Conservation (phyloP, 352 stramenopile species). For the Phytophthora pistaciae region DNA sequence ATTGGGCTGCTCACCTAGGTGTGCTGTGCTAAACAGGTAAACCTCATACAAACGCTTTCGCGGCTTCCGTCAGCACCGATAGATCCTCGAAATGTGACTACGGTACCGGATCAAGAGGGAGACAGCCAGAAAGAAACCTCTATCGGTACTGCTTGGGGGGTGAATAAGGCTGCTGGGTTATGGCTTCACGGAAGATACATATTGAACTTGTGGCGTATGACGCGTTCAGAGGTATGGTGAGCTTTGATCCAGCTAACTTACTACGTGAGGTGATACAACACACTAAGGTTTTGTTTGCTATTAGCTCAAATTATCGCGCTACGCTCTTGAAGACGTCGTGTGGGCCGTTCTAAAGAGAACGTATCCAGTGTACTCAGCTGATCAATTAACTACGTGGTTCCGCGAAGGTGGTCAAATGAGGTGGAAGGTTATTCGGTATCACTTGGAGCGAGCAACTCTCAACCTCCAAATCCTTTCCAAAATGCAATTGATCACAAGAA, state of each 20-base stretch:
- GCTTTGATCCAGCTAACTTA: background rate
- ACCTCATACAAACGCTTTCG: slow-evolving; percentile 75
- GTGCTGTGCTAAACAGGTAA: slow-evolving; percentile 57
- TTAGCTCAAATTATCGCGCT: slow-evolving; percentile 86
- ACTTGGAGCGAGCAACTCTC: slow-evolving; percentile 49
- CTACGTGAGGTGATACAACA: background rate
- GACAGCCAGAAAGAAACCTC: slow-evolving; percentile 50
- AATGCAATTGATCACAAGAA: slow-evolving; percentile 89
- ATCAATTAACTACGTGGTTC: slow-evolving; percentile 75
- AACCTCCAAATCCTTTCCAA: slow-evolving; percentile 84
- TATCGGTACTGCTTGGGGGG: slow-evolving; percentile 79
- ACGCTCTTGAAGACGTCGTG: slow-evolving; percentile 85
- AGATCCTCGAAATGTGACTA: slow-evolving; percentile 58
- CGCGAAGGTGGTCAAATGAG: slow-evolving; percentile 39
- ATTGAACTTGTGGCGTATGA: slow-evolving; percentile 94
- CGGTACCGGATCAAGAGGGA: slow-evolving; percentile 28
- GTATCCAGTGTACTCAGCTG: slow-evolving; percentile 66
- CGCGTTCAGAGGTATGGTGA: slow-evolving; percentile 76
- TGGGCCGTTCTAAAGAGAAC: slow-evolving; percentile 69
- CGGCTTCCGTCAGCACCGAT: slow-evolving; percentile 62
- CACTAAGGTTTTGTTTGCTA: background rate
- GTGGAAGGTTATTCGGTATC: slow-evolving; percentile 71
- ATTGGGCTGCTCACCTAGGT: slow-evolving; percentile 3
- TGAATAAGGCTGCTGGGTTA: slow-evolving; percentile 86
- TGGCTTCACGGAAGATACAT: slow-evolving; percentile 92